Evolutionary conservation across 495 filamentous ascomycete species (phyloP).

Genomic region (Penicillium daleae): DNA sequence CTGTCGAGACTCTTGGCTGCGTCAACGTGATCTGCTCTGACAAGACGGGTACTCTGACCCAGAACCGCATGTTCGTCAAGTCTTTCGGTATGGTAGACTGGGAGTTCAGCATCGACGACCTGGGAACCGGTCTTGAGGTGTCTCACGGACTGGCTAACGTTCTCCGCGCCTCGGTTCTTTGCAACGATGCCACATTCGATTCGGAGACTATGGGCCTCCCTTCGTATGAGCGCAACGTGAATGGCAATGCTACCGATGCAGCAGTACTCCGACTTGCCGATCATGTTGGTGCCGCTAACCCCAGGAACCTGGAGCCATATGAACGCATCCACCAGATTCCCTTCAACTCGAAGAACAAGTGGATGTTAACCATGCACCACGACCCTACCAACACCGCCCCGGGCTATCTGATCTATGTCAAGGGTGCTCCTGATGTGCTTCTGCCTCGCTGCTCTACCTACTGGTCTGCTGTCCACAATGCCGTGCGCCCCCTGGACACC

Average conservation of each 20-base stretch:
- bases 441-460: slow-evolving; percentile 49
- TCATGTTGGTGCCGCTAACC: slow-evolving; percentile 53
- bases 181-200: slow-evolving; percentile 74
- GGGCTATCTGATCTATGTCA: slow-evolving; percentile 43
- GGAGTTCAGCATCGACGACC: slow-evolving; percentile 31
- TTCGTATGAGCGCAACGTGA: slow-evolving; percentile 58
- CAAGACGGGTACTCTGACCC: slow-evolving; percentile 72
- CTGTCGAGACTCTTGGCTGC: slow-evolving; percentile 72
- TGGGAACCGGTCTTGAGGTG: slow-evolving; percentile 17
- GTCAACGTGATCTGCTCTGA: slow-evolving; percentile 74
- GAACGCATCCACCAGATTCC: slow-evolving; percentile 66
- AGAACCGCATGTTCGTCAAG: slow-evolving; percentile 55
- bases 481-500: slow-evolving; percentile 38
- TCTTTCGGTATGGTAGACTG: slow-evolving; percentile 43
- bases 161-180: slow-evolving; percentile 48
- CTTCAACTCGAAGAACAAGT: slow-evolving; percentile 83
- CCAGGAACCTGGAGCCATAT: slow-evolving; percentile 46
- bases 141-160: slow-evolving; percentile 28
- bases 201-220: slow-evolving; percentile 57
- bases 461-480: slow-evolving; percentile 40
- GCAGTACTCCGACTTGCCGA: slow-evolving; percentile 71
- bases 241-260: slow-evolving; percentile 74
- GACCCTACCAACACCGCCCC: slow-evolving; percentile 13
- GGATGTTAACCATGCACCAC: slow-evolving; percentile 44
- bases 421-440: slow-evolving; percentile 57